These are phyloP conservation scores for Solanum pennellii DNA, from an alignment of 257 asterid genomes.

Conservation along the genomic window DNA sequence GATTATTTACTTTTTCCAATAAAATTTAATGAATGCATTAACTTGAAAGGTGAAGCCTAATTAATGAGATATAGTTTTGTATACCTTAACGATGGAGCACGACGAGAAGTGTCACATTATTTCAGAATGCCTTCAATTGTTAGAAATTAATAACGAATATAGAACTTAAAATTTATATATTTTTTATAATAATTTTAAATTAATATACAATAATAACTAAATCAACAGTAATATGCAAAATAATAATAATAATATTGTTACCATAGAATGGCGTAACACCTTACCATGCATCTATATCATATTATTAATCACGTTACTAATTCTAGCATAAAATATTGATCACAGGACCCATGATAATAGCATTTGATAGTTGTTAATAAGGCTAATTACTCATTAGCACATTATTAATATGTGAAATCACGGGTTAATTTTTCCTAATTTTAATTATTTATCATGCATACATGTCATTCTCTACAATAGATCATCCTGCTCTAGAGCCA, in stretches of 20 bases:
- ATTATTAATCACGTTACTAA: no score
- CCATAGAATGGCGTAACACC: no score
- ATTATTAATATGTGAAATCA: background rate
- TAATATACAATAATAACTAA: background rate
- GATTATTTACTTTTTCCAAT: background rate
- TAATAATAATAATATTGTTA: no score
- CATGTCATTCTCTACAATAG: background rate
- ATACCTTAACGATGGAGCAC: background rate
- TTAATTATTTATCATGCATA: background rate
- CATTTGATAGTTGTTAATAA: background rate
- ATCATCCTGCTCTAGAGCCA: background rate
- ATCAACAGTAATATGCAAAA: background rate
- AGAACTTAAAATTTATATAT: background rate
- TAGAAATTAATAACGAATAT: background rate
- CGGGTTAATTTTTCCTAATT: background rate
- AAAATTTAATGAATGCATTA: background rate
- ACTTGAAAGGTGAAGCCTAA: background rate
- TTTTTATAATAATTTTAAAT: background rate
- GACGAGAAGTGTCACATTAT: background rate
- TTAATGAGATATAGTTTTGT: background rate
- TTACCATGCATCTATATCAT: no score
- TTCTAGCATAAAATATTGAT: background rate
- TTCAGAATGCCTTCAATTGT: background rate
- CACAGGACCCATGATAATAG: background rate
- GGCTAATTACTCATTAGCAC: background rate